These are phyloP conservation scores for Leccinum disarticulatum DNA, from an alignment of 768 basidiomycete genomes.

Conservation along the genomic window DNA sequence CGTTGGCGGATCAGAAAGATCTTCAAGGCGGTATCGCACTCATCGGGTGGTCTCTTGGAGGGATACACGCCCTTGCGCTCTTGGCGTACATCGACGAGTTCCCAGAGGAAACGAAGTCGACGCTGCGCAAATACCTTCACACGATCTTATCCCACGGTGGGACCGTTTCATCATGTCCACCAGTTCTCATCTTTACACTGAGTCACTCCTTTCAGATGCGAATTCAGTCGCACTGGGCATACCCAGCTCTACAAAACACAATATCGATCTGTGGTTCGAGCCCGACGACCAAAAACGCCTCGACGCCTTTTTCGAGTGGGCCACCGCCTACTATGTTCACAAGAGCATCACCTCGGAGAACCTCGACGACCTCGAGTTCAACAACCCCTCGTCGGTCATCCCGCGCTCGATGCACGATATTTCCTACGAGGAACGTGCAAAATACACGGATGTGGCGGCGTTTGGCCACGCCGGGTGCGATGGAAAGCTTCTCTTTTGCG, in stretches of 20 bases:
- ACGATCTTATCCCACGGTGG: conserved; percentile 22
- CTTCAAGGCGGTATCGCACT: conserved; percentile 14
- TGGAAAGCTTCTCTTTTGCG: conserved; percentile 14
- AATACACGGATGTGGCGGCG: conserved; percentile 9
- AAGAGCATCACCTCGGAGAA: conserved; percentile 18
- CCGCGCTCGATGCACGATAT: conserved; percentile 15
- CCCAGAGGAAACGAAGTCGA: conserved; percentile 3
- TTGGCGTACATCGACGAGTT: conserved; percentile 19
- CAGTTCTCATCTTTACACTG: neutral
- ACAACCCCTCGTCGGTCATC: neutral
- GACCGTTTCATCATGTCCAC: too few species aligned
- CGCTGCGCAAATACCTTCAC: conserved; percentile 19
- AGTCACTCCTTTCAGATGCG: conserved; percentile 7
- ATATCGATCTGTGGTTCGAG: neutral
- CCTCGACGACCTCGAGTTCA: conserved; percentile 18
- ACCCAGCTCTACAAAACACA: neutral
- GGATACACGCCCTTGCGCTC: conserved; percentile 9
- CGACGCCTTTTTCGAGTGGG: conserved; percentile 18
- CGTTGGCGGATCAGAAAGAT: conserved; percentile 3
- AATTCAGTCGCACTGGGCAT: conserved; percentile 7
- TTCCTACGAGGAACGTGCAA: conserved; percentile 11
- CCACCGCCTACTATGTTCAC: conserved; percentile 16
- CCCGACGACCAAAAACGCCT: conserved; percentile 12
- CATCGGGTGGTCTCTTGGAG: conserved; percentile 23
- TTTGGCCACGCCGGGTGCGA: conserved; percentile 12